Percentiles rank a stretch among this genome's conserved stretches.
These are phyloP conservation scores for Petunia secreta DNA, from an alignment of 257 asterid genomes.

Conservation along the genomic window DNA sequence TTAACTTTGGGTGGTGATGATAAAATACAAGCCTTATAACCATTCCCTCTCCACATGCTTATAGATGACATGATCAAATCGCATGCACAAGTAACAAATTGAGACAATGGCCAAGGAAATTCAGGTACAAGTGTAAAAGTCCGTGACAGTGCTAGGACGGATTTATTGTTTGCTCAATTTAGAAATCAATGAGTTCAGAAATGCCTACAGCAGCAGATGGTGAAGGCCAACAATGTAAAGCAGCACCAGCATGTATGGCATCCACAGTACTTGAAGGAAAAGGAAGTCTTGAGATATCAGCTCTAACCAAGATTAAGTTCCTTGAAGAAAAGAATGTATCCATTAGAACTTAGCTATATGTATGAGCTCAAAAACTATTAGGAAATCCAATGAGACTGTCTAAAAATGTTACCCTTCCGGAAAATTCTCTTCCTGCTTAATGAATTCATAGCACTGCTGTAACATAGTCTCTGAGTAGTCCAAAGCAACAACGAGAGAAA, in stretches of 20 bases:
- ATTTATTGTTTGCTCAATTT: no score
- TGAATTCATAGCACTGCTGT: slow-evolving; percentile 74
- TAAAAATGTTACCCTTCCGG: slow-evolving; percentile 59
- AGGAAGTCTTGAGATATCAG: slow-evolving; percentile 89
- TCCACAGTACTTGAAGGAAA: slow-evolving; percentile 69
- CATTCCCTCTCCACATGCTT: background rate
- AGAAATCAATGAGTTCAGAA: slow-evolving; percentile 11
- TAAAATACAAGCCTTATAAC: background rate
- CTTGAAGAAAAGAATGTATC: slow-evolving; percentile 40
- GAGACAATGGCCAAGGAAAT: background rate
- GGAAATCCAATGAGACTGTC: background rate
- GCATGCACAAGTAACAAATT: background rate
- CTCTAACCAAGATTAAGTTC: slow-evolving; percentile 68
- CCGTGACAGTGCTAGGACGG: no score
- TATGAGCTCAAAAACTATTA: background rate
- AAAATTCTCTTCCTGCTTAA: slow-evolving; percentile 68
- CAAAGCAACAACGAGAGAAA: slow-evolving; percentile 73
- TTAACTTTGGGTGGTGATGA: background rate
- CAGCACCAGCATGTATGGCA: slow-evolving; percentile 97
- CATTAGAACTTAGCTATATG: background rate
- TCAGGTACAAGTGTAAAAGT: background rate
- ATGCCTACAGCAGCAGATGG: slow-evolving; percentile 76
- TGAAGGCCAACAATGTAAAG: slow-evolving; percentile 95
- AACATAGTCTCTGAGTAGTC: slow-evolving; percentile 87
- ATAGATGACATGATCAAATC: background rate